phyloP scores from a whole-genome alignment of 2,329 filamentous ascomycete species.

The Apiospora aurea region DNA sequence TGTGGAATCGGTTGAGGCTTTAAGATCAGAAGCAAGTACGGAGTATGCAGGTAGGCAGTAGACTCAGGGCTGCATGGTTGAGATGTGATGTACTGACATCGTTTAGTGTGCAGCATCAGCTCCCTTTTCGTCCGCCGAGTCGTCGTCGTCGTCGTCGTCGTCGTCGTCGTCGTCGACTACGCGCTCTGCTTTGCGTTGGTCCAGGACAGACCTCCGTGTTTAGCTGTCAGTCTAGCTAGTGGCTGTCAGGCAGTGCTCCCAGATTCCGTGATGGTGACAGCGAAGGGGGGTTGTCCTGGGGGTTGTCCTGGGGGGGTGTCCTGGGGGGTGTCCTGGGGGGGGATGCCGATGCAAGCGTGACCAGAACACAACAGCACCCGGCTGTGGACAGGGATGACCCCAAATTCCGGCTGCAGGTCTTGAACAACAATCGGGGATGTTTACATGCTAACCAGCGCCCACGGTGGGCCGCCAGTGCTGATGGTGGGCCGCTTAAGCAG shows the following conservation, averaged over 20 bases:
- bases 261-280: conserved; percentile 12
- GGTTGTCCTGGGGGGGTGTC: too few species aligned
- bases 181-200: background rate
- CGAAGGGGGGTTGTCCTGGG: background rate
- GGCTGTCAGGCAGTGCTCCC: background rate
- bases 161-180: too few species aligned
- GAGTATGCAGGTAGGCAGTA: too few species aligned
- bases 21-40: background rate
- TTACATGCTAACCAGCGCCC: conserved; percentile 14
- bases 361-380: conserved; percentile 14
- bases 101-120: background rate
- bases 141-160: too few species aligned
- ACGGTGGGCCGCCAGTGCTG: background rate
- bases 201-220: background rate
- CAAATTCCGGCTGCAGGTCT: conserved; percentile 17
- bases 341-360: conserved; percentile 20
- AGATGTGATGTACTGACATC: background rate
- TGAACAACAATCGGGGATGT: conserved; percentile 21
- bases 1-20: background rate
- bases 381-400: conserved; percentile 19
- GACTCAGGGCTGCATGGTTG: too few species aligned
- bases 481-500: background rate
- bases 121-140: background rate
- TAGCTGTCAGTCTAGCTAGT: background rate
- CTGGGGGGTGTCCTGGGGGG: background rate